A percentile compares a stretch with the other conserved stretches of the same genome.
Conservation (phyloP, 2,329 filamentous ascomycete genomes). For the Aspergillus novofumigatus region DNA sequence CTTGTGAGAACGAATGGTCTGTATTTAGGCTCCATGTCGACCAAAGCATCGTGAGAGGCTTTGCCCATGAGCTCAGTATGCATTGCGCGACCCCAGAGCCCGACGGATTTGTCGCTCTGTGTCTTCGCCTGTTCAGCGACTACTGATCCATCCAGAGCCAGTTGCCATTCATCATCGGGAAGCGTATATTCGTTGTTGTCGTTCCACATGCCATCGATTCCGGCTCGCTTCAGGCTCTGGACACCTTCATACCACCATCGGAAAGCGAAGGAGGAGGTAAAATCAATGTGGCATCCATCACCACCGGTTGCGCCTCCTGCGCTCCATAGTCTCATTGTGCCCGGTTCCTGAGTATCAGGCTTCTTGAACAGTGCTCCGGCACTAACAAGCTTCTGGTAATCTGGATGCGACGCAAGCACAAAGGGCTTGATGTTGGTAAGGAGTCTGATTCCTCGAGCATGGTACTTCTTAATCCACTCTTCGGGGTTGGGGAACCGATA, state of each 20-base stretch:
- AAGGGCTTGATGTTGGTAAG: slow-evolving; percentile 73
- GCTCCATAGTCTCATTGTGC: slow-evolving; percentile 64
- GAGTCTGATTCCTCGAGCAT: slow-evolving; percentile 61
- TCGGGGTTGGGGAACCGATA: slow-evolving; percentile 67
- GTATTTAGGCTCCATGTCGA: slow-evolving; percentile 54
- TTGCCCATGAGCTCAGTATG: slow-evolving; percentile 70
- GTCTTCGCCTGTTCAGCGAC: slow-evolving; percentile 36
- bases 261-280: slow-evolving; percentile 63
- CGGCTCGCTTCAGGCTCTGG: slow-evolving; percentile 55
- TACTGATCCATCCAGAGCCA: slow-evolving; percentile 49
- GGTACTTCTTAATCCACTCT: slow-evolving; percentile 59
- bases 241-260: slow-evolving; percentile 70
- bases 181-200: slow-evolving; percentile 74
- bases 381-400: slow-evolving; percentile 58
- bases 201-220: slow-evolving; percentile 74
- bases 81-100: slow-evolving; percentile 65
- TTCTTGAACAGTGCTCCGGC: slow-evolving; percentile 62
- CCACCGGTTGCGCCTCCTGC: slow-evolving; percentile 67
- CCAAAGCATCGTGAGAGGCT: slow-evolving; percentile 63
- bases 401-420: slow-evolving; percentile 62
- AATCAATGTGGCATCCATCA: slow-evolving; percentile 68
- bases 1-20: slow-evolving; percentile 67
- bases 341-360: slow-evolving; percentile 48
- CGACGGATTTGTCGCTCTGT: slow-evolving; percentile 50
- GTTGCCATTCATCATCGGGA: slow-evolving; percentile 61